phyloP scores from a whole-genome alignment of 371 early-diverging fungal species.

The Basidiobolus meristosporus region DNA sequence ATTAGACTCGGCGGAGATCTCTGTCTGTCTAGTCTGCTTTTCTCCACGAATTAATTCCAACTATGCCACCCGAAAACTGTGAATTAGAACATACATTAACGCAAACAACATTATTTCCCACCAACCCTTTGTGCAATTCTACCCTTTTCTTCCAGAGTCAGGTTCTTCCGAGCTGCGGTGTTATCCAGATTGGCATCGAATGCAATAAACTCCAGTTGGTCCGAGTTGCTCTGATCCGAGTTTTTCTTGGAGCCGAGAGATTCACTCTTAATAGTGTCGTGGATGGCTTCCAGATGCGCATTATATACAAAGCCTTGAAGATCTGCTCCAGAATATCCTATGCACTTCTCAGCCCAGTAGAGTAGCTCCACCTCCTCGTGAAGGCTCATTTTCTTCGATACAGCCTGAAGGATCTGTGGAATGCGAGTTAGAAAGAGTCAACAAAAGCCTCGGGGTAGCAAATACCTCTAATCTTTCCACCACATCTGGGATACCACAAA shows the following conservation, averaged over 20 bases:
- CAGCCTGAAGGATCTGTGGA: conserved; percentile 29
- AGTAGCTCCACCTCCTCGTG: conserved; percentile 28
- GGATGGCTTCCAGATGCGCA: conserved; percentile 79
- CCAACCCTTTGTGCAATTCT: conserved; percentile 5
- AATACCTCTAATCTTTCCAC: conserved; percentile 46
- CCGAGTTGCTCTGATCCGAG: conserved; percentile 8
- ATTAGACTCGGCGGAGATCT: not conserved
- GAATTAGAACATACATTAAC: not conserved
- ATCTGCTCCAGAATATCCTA: conserved; percentile 81
- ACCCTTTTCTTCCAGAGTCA: conserved; percentile 8
- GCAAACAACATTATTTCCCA: not conserved
- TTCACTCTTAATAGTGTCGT: conserved; percentile 33
- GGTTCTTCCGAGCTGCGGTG: conserved; percentile 1
- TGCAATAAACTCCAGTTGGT: conserved; percentile 11
- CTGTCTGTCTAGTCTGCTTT: conserved; percentile 2
- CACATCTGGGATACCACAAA: conserved; percentile 65
- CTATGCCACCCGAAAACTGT: conserved; percentile 1
- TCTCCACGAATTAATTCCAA: conserved; percentile 4
- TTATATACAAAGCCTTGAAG: conserved; percentile 82
- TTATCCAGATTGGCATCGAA: conserved; percentile 5
- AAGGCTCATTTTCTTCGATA: conserved; percentile 44
- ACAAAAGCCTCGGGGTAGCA: not conserved
- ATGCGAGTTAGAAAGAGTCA: not conserved
- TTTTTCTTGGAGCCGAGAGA: conserved; percentile 17
- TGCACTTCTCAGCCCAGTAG: conserved; percentile 38